Evolutionary conservation across 1,284 basidiomycete genomes (phyloP).

Genomic region (Mycena sp.): DNA sequence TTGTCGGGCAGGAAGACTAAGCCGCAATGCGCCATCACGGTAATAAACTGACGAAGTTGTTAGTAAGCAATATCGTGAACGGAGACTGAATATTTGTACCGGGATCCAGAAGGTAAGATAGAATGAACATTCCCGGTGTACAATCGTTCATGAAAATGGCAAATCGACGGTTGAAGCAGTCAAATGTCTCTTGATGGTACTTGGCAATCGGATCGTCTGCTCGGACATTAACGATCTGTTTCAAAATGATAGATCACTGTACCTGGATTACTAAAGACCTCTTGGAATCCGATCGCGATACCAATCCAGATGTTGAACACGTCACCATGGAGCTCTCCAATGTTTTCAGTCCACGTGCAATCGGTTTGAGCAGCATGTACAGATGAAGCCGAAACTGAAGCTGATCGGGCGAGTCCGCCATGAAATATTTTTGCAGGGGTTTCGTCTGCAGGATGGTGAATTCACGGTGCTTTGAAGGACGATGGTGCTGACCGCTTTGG

Average conservation of each 20-base stretch:
- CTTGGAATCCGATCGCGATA: conserved; percentile 4
- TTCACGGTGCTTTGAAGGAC: no score
- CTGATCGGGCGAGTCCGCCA: background rate
- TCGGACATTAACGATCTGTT: background rate
- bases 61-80: no score
- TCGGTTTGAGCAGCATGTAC: conserved; percentile 11
- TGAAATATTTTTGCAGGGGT: conserved; percentile 3
- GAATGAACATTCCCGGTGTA: background rate
- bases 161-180: no score
- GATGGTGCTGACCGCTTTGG: background rate
- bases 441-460: background rate
- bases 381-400: background rate
- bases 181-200: no score
- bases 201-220: background rate
- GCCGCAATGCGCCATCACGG: no score
- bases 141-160: no score
- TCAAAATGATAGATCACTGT: background rate
- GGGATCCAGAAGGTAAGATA: background rate
- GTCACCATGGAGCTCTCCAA: background rate
- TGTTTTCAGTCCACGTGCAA: conserved; percentile 1
- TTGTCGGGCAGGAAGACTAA: no score
- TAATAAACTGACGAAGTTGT: no score
- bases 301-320: conserved; percentile 17
- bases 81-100: no score
- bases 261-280: background rate